Evolutionary conservation across 441 rosid species (phyloP), one percentile per base, ranked within the genome.

Genomic region (Macaranga tanarius): DNA sequence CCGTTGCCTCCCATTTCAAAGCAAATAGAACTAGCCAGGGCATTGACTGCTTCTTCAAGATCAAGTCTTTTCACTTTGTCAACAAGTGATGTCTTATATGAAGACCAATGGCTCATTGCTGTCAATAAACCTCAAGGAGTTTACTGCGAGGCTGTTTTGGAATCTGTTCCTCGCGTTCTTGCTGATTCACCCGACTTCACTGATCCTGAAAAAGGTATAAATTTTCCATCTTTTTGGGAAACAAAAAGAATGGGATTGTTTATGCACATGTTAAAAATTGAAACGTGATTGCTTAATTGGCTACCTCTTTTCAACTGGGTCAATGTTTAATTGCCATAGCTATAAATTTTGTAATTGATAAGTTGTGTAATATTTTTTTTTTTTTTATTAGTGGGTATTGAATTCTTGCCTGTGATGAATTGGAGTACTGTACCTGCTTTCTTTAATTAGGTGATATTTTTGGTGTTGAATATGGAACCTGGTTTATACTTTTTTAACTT

Each of bases 81-180:
- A 40, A 70, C 80, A 75, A 69, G 72, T 56, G 74, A 83, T 79
- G 60, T 92, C 10, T 64, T 92, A 40, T 91, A 82, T 80, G 96
- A 95, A 85, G 97, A 92, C 76, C 88, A 92, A 66, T 89, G 90
- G 89, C 82, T 94, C 45, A 59, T 94, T 76, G 96, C 86, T 22
- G 90, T 90, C 7, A 86, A 92, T 65, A 89, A 95, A 77, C 97
- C 97, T 23, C 80, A 73, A 66, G 97, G 99, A 7, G 66, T 92
- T 68, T 91, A 95, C 82, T 95, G 98, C 70, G 99, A 95, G 79
- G 57, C 81, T 74, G 77, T 91, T 69, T 79, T 95, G 66, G 87
- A 83, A 50, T 84, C 92, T 26, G 86, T 79, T 63, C 89, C 91
- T 65, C 57, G 45, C 72, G 20, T 90, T 70, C 75, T 84, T 8